Conservation (phyloP, 1,284 basidiomycete species). For the Crocinoboletus sp. region DNA sequence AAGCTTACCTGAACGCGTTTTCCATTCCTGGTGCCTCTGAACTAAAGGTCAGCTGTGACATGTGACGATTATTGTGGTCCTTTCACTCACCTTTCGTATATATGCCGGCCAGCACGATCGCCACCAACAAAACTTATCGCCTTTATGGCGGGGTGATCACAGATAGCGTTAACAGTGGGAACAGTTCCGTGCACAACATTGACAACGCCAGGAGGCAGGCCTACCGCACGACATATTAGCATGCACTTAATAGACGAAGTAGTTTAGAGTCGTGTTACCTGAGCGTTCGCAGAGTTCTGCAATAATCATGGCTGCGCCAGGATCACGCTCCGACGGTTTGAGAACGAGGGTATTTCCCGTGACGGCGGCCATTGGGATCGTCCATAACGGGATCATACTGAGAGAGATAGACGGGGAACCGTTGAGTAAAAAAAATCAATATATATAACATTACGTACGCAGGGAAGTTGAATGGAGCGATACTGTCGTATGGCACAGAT, state of each 20-base stretch:
- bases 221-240: constrained; percentile 35
- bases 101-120: constrained; percentile 90
- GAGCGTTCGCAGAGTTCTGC: constrained; percentile 90
- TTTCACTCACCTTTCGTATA: constrained; percentile 71
- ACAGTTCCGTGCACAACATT: constrained; percentile 90
- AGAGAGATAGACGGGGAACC: constrained; percentile 13
- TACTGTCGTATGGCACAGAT: constrained; percentile 43
- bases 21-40: constrained; percentile 76
- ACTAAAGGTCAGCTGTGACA: constrained; percentile 7
- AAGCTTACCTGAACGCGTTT: constrained; percentile 80
- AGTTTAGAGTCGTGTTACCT: constrained; percentile 40
- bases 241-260: background rate
- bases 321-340: constrained; percentile 96
- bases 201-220: constrained; percentile 75
- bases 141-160: constrained; percentile 87
- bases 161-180: constrained; percentile 91
- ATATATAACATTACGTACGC: constrained; percentile 56
- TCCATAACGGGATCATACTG: constrained; percentile 98
- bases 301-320: constrained; percentile 96
- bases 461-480: constrained; percentile 93
- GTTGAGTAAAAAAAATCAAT: background rate
- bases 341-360: constrained; percentile 94
- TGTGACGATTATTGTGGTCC: background rate
- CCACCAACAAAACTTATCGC: constrained; percentile 99
- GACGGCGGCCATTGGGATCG: constrained; percentile 84